Evolutionary conservation across 208 protist genomes (phyloP), one percentile per base, ranked within the genome.

Genomic region (Leishmania tarentolae): DNA sequence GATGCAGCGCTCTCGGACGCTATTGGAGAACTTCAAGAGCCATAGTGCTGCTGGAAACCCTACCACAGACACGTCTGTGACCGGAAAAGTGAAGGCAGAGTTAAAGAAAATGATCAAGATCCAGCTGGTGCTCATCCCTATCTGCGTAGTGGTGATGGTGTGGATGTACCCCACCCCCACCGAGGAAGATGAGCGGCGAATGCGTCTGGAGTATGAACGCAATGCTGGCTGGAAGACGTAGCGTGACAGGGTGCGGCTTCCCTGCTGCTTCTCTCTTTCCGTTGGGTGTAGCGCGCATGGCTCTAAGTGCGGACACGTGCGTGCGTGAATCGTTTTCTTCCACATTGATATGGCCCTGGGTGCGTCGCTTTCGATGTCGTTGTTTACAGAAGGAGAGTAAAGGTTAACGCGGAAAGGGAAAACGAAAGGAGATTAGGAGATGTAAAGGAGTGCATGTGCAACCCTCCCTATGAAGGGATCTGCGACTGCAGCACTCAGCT

Each of bases 141-240:
- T 97, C 42, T 86, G 85, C 66, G 74, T 92, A 13, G 65, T 90
- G 15, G 74, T 89, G 2, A 79, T 94, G 65, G 79, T 97, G 46
- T 94, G 88, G 65, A 88, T 94, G 71, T 97, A 91, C 61, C 94
- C 94, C 4, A 88, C 86, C 8, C 92, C 92, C 8, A 87, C 89
- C 2, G 77, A 79, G 21, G 91, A 92, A 59, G 90, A 97, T 46
- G 93, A 97, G 77, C 87, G 88, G 73, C 81, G 85, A 11, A 89
- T 96, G 83, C 89, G 92, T 5, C 76, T 89, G 28, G 90, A 97
- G 81, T 97, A 97, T 81, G 90, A 95, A 75, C 86, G 88, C 69
- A 94, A 94, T 40, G 93, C 93, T 7, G 92, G 93, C 9, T 97
- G 93, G 93, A 97, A 97, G 81, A 97, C 93, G 42, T 97, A 91